These are phyloP conservation scores for Protea cynaroides DNA, from an alignment of 164 flowering plant species.

Conservation along the genomic window DNA sequence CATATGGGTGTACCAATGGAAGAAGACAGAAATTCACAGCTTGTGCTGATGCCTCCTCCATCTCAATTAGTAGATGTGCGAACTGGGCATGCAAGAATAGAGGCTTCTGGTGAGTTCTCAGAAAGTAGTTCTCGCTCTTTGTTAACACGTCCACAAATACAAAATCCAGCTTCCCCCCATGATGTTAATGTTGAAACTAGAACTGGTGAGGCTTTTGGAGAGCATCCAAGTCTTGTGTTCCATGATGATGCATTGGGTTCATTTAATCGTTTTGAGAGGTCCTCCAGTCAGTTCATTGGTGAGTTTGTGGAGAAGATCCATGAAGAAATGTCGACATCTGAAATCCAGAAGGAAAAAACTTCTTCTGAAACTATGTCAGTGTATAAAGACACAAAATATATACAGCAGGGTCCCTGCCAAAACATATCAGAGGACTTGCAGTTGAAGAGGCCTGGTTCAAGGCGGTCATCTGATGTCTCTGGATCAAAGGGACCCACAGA, in stretches of 20 bases:
- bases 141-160: constrained; percentile 14
- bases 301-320: constrained; percentile 57
- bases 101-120: constrained; percentile 21
- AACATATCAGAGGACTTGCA: constrained; percentile 22
- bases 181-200: constrained; percentile 19
- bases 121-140: constrained; percentile 21
- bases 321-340: constrained; percentile 42
- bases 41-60: constrained; percentile 33
- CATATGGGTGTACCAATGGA: constrained; percentile 10
- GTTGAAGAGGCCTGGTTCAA: constrained; percentile 28
- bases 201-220: constrained; percentile 18
- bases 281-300: constrained; percentile 49
- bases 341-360: constrained; percentile 24
- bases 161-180: constrained; percentile 11
- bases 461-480: constrained; percentile 36
- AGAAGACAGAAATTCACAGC: constrained; percentile 24
- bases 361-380: constrained; percentile 19
- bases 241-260: constrained; percentile 55
- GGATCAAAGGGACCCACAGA: constrained; percentile 62
- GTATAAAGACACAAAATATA: constrained; percentile 19
- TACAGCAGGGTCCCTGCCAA: constrained; percentile 13
- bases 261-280: constrained; percentile 44
- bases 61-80: constrained; percentile 28
- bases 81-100: constrained; percentile 18
- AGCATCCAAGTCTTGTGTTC: constrained; percentile 17